Evolutionary conservation across 1,139 yeast species (phyloP).

Genomic region (Pichia sp.): DNA sequence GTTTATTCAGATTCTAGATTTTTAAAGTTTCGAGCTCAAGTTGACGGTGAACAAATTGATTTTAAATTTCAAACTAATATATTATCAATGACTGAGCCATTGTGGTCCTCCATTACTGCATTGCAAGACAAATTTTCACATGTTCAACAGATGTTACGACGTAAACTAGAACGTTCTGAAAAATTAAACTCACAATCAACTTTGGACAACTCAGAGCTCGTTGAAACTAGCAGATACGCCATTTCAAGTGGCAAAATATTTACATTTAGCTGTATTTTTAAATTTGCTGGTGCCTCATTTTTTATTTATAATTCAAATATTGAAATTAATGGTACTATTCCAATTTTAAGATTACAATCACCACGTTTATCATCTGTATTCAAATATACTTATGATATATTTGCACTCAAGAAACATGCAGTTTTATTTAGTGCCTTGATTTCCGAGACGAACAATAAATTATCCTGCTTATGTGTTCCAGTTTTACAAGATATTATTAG

Average conservation of each 20-base stretch:
- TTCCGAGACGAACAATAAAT: conserved; percentile 65
- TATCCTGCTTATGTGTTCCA: conserved; percentile 75
- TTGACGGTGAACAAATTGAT: conserved; percentile 64
- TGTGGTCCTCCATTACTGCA: conserved; percentile 19
- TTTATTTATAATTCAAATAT: conserved; percentile 43
- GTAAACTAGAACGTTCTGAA: background rate
- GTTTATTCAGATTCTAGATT: conserved; percentile 32
- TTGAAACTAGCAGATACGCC: background rate
- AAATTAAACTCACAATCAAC: background rate
- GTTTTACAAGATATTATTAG: conserved; percentile 55
- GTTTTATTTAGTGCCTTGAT: conserved; percentile 52
- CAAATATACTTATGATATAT: conserved; percentile 32
- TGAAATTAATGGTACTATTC: conserved; percentile 35
- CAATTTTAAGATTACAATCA: conserved; percentile 59
- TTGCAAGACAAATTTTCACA: conserved; percentile 22
- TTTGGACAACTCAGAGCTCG: background rate
- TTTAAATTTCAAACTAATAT: conserved; percentile 42
- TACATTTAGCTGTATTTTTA: conserved; percentile 42
- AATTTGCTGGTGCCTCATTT: conserved; percentile 69
- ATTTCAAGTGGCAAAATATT: background rate
- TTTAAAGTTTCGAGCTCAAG: conserved; percentile 36
- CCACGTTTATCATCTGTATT: conserved; percentile 66
- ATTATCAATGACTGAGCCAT: conserved; percentile 22
- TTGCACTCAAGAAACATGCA: conserved; percentile 36
- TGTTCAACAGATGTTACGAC: conserved; percentile 1